Conservation (phyloP, 306 rosid species). For the Abrus pulchellus region DNA sequence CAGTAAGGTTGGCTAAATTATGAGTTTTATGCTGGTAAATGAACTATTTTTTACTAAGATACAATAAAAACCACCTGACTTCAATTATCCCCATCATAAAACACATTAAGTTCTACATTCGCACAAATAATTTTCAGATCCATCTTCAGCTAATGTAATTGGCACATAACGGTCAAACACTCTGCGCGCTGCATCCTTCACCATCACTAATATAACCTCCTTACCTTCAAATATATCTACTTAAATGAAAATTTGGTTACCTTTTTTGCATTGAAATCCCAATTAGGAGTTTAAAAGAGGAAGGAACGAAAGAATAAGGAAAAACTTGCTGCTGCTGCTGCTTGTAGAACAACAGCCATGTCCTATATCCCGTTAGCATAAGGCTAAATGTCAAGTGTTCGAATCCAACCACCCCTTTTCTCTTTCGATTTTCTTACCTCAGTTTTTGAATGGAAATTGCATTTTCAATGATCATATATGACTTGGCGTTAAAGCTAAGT, state of each 20-base stretch:
- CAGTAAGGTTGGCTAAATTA: background rate
- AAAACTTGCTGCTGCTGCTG: background rate
- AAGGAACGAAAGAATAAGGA: slow-evolving; percentile 5
- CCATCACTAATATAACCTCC: background rate
- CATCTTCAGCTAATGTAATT: background rate
- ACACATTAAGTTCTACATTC: background rate
- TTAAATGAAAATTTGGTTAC: background rate
- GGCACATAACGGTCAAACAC: background rate
- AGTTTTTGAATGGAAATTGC: background rate
- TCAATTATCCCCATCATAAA: background rate
- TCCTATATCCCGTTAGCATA: background rate
- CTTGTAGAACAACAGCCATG: background rate
- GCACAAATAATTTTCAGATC: slow-evolving; percentile 12
- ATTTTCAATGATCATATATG: background rate
- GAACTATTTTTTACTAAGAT: slow-evolving; percentile 29
- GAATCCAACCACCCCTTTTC: background rate
- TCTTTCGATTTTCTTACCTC: background rate
- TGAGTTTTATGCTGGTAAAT: slow-evolving; percentile 1
- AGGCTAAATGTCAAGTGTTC: background rate
- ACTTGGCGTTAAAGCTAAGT: background rate
- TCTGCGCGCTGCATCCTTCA: background rate
- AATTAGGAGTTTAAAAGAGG: slow-evolving; percentile 7
- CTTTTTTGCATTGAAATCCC: background rate
- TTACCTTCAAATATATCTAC: background rate
- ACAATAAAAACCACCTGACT: slow-evolving; percentile 9